Percentiles rank a stretch among this genome's conserved stretches.
Conservation (phyloP, 139 green algal genomes). For the Ettlia oleoabundans region DNA sequence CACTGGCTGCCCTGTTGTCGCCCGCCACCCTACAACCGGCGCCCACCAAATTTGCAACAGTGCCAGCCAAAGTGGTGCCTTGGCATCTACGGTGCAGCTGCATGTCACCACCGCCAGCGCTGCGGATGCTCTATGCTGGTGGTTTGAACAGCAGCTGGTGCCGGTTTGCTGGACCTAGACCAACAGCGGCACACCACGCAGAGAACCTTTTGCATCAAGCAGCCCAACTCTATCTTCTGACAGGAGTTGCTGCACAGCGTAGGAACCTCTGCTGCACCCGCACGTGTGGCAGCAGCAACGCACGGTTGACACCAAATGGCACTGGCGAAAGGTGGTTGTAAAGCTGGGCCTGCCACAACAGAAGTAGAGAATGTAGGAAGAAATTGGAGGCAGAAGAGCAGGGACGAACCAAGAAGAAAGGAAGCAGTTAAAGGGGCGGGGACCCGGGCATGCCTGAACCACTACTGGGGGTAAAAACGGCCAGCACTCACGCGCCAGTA, state of each 20-base stretch:
- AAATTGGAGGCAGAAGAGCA: too few species aligned
- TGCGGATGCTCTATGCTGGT: constrained; percentile 19
- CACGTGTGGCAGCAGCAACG: constrained; percentile 22
- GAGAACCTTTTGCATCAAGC: too few species aligned
- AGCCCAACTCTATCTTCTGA: background rate
- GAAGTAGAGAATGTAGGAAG: too few species aligned
- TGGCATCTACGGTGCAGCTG: background rate
- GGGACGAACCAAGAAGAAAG: too few species aligned
- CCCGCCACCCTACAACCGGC: background rate
- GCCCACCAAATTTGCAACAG: background rate
- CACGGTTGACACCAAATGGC: too few species aligned
- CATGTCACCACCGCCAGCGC: background rate
- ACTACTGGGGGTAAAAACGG: background rate
- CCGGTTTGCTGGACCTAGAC: background rate
- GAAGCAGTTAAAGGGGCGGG: too few species aligned
- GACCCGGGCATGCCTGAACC: too few species aligned
- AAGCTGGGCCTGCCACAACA: too few species aligned
- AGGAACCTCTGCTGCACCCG: background rate
- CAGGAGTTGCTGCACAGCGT: background rate
- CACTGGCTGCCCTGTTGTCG: too few species aligned
- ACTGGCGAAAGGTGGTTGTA: too few species aligned
- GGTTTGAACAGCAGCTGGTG: constrained; percentile 9
- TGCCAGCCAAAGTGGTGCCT: background rate
- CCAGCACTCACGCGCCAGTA: too few species aligned
- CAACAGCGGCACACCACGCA: too few species aligned